Conservation (phyloP, 2,329 filamentous ascomycete species). For the Ophiostoma piceae region DNA sequence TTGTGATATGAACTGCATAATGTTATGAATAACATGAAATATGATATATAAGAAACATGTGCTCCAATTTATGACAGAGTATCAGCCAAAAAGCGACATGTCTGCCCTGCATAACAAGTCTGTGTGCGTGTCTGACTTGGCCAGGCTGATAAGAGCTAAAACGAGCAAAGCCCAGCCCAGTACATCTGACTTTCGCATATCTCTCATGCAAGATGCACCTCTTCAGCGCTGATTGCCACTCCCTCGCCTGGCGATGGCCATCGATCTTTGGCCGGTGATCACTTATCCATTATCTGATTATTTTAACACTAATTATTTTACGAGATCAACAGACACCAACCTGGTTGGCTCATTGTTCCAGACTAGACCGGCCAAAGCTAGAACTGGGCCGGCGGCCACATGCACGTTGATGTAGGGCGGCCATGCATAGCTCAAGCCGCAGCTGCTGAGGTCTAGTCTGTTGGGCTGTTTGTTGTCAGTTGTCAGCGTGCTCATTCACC, state of each 20-base stretch:
- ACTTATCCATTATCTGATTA: neutral
- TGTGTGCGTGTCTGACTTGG: neutral
- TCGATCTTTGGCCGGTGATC: neutral
- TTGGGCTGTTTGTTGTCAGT: neutral
- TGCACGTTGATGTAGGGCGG: neutral
- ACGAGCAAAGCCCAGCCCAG: neutral
- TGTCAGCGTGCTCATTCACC: neutral
- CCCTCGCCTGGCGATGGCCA: neutral
- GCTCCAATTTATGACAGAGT: neutral
- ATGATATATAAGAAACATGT: neutral
- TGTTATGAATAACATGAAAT: neutral
- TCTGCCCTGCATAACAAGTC: neutral
- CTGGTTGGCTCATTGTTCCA: neutral
- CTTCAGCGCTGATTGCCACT: slow-evolving; percentile 2
- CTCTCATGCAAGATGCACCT: slow-evolving; percentile 2
- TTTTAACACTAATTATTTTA: neutral
- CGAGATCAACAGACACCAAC: neutral
- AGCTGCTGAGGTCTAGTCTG: neutral
- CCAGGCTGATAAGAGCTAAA: neutral
- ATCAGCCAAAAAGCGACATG: neutral
- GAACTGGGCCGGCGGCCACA: neutral
- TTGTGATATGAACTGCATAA: neutral
- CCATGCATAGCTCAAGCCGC: neutral
- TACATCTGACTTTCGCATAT: slow-evolving; percentile 3
- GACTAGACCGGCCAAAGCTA: neutral